phyloP scores from a whole-genome alignment of 768 basidiomycete species.

The Tulasnella sp. region DNA sequence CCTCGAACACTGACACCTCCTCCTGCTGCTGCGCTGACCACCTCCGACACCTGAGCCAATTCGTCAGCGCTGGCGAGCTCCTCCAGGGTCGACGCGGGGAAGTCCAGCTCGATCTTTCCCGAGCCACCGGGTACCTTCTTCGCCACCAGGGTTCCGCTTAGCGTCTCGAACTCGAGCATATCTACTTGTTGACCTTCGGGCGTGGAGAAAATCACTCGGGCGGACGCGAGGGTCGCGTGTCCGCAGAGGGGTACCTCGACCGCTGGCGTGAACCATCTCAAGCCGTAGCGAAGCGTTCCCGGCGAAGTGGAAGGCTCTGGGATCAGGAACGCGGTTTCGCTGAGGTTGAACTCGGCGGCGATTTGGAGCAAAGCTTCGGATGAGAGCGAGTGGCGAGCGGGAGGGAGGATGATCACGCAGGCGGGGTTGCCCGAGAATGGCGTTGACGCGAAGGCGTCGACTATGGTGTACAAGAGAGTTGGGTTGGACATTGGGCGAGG shows the following conservation, averaged over 20 bases:
- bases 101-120: constrained; percentile 34
- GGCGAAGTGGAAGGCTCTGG: constrained; percentile 7
- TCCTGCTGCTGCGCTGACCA: constrained; percentile 9
- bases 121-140: background rate
- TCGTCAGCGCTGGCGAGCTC: constrained; percentile 2
- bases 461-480: constrained; percentile 30
- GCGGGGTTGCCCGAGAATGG: constrained; percentile 40
- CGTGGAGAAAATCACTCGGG: constrained; percentile 34
- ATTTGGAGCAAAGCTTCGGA: constrained; percentile 31
- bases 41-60: constrained; percentile 1
- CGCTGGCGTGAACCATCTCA: constrained; percentile 38
- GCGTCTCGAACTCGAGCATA: constrained; percentile 33
- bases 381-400: background rate
- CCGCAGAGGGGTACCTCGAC: constrained; percentile 38
- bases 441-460: constrained; percentile 39
- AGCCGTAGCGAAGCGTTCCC: constrained; percentile 24
- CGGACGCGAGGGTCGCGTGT: constrained; percentile 40
- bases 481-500: background rate
- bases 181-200: constrained; percentile 20
- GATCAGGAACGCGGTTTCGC: constrained; percentile 34
- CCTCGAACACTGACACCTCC: constrained; percentile 29
- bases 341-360: constrained; percentile 36
- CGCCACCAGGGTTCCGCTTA: constrained; percentile 33
- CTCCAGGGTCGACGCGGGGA: constrained; percentile 32
- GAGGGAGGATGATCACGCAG: constrained; percentile 36